Evolutionary conservation across 208 protist species (phyloP), one percentile per base, ranked within the genome.

Genomic region (Trichomonas gallinae): DNA sequence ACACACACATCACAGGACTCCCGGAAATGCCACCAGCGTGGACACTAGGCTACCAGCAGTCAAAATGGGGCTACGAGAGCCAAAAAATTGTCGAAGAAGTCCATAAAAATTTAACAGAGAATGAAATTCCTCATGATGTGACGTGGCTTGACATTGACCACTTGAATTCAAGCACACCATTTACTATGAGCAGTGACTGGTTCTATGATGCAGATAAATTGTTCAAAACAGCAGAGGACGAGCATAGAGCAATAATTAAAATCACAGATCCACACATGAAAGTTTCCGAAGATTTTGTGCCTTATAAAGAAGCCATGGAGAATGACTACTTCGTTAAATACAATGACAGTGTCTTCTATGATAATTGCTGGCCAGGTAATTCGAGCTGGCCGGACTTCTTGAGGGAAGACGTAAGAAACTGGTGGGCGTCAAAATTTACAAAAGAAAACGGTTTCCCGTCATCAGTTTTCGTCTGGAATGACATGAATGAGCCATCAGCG

Each of bases 101-200:
- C n/a, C 87, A 97, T 96, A 63, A 40, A 31, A 49, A 34, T 1
- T 97, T 97, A 13, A 89, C 96, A 31, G 63, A 4, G 6, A 36
- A 88, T 15, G 89, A 96, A 2, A 96, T 97, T 72, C 96, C 97
- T 21, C 96, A 96, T 97, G 99, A 99, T 98, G 98, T 99, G 31
- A 98, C 99, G 42, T 99, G 99, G 99, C 98, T 99, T 21, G 99
- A 99, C 97, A 99, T 99, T 97, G 99, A 99, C 97, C 99, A 99
- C 97, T 99, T 99, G 0, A 98, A 99, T 97, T 98, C 98, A 91
- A 99, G 99, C 97, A 63, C 96, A 83, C 99, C 99, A 97, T 96
- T 96, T 38, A 96, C 89, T 44, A 34, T 51, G 9, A 44, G 17
- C 31, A 8, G 15, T 4, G 2, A 96, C 0, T 38, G 2, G 15